Conservation (phyloP, 768 basidiomycete species). For the Mycena sanguinolenta region DNA sequence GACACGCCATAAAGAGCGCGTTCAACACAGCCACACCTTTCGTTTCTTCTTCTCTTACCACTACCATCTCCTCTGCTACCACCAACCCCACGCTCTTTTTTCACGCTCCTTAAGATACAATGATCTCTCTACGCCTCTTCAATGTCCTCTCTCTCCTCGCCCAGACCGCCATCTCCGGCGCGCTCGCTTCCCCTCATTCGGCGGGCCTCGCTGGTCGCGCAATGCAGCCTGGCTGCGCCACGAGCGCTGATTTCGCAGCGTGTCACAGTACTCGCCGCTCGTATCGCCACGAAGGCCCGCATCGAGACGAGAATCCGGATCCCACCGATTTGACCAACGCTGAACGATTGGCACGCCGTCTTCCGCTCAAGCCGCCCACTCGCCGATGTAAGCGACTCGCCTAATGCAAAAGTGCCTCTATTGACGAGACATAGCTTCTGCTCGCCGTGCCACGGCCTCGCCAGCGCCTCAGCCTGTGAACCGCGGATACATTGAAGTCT, state of each 20-base stretch:
- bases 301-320: background rate
- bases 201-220: constrained; percentile 2
- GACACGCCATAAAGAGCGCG: background rate
- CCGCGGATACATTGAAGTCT: constrained; percentile 32
- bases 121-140: constrained; percentile 22
- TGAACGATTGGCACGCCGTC: constrained; percentile 41
- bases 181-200: constrained; percentile 24
- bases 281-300: background rate
- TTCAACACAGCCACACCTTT: background rate
- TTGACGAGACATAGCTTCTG: constrained; percentile 24
- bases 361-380: constrained; percentile 43
- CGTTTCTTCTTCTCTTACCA: constrained; percentile 25
- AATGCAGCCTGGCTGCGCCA: constrained; percentile 2
- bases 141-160: constrained; percentile 30
- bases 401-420: background rate
- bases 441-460: constrained; percentile 35
- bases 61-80: constrained; percentile 21
- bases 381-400: constrained; percentile 31
- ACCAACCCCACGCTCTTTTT: constrained; percentile 35
- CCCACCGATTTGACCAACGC: constrained; percentile 39
- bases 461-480: constrained; percentile 16
- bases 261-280: constrained; percentile 5
- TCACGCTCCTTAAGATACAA: constrained; percentile 27
- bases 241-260: background rate
- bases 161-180: constrained; percentile 24